Conservation (phyloP, 2,329 filamentous ascomycete genomes). For the Pseudocercospora fuligena region DNA sequence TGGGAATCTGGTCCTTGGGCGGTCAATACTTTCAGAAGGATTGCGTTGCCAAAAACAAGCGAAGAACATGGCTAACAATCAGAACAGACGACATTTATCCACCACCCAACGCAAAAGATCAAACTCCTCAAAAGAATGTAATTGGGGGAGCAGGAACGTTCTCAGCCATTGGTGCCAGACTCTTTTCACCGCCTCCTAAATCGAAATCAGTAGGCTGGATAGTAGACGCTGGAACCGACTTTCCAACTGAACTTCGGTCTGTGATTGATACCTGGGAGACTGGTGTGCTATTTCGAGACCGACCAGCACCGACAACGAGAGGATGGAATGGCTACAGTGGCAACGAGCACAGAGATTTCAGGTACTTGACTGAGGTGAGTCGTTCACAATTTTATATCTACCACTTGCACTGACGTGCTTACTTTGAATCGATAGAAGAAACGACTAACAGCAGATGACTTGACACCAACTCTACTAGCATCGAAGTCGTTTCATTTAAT, state of each 20-base stretch:
- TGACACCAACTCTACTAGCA: slow-evolving; percentile 68
- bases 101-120: slow-evolving; percentile 63
- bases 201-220: slow-evolving; percentile 83
- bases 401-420: not conserved
- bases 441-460: slow-evolving; percentile 73
- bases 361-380: slow-evolving; percentile 72
- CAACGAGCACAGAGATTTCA: slow-evolving; percentile 64
- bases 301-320: slow-evolving; percentile 77
- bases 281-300: slow-evolving; percentile 67
- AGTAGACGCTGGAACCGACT: slow-evolving; percentile 86
- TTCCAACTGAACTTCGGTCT: slow-evolving; percentile 68
- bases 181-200: slow-evolving; percentile 77
- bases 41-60: not conserved
- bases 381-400: not conserved
- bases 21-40: slow-evolving; percentile 4
- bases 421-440: slow-evolving; percentile 58
- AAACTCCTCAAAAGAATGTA: slow-evolving; percentile 68
- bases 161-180: slow-evolving; percentile 82
- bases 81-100: slow-evolving; percentile 87
- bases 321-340: slow-evolving; percentile 87
- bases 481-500: slow-evolving; percentile 86
- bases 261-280: slow-evolving; percentile 78
- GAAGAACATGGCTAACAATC: not conserved
- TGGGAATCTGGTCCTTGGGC: too few relatives aligned
- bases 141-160: slow-evolving; percentile 90